phyloP scores from a whole-genome alignment of 192 early-diverging fungal genomes.

The Entophlyctis luteolus region DNA sequence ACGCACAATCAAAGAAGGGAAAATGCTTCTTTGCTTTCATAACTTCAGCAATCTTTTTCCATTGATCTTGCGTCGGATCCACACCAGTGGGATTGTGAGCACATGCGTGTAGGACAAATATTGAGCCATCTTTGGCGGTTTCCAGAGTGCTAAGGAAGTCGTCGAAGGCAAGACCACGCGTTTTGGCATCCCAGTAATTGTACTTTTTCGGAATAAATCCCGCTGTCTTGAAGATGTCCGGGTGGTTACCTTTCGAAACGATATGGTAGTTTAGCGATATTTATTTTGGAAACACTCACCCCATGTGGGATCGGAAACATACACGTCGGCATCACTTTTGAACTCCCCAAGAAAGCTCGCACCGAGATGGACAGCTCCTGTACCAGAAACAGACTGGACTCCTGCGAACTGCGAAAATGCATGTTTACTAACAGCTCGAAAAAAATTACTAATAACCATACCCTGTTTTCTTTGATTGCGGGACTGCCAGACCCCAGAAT shows the following conservation, averaged over 20 bases:
- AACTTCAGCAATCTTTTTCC: slow-evolving; percentile 86
- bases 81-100: slow-evolving; percentile 99
- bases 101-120: slow-evolving; percentile 90
- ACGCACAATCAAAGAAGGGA: slow-evolving; percentile 97
- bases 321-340: slow-evolving; percentile 60
- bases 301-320: slow-evolving; percentile 96
- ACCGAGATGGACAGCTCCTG: slow-evolving; percentile 82
- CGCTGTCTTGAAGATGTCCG: slow-evolving; percentile 78
- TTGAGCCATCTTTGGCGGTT: slow-evolving; percentile 71
- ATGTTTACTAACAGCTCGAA: too few relatives aligned
- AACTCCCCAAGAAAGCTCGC: slow-evolving; percentile 78
- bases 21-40: slow-evolving; percentile 74
- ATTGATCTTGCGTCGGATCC: slow-evolving; percentile 92
- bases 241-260: slow-evolving; percentile 67
- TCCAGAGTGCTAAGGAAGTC: slow-evolving; percentile 68
- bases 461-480: slow-evolving; percentile 64
- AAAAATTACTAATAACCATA: too few relatives aligned
- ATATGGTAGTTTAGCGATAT: not conserved
- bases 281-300: slow-evolving; percentile 42
- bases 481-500: slow-evolving; percentile 74
- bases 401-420: slow-evolving; percentile 56
- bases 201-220: slow-evolving; percentile 81
- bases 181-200: slow-evolving; percentile 82
- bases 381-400: slow-evolving; percentile 91
- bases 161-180: slow-evolving; percentile 75